phyloP scores from a whole-genome alignment of 2,329 filamentous ascomycete genomes.

The Diplodia corticola region DNA sequence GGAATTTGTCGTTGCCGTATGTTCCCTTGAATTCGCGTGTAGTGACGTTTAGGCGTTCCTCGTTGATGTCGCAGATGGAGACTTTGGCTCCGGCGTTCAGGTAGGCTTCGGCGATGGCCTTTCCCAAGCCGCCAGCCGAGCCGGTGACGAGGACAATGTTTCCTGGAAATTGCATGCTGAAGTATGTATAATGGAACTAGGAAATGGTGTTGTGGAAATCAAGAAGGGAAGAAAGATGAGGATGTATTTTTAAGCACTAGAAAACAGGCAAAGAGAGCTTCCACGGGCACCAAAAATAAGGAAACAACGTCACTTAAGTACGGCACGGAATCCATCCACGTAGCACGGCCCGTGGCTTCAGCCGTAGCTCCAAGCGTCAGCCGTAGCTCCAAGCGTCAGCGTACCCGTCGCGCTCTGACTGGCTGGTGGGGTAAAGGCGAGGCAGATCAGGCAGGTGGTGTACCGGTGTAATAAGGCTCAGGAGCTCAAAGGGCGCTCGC shows the following conservation, averaged over 20 bases:
- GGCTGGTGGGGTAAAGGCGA: neutral
- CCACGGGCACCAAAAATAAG: neutral
- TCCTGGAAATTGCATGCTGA: neutral
- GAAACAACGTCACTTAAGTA: neutral
- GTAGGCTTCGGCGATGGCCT: slow-evolving; percentile 13
- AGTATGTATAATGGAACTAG: neutral
- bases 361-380: neutral
- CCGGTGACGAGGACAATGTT: slow-evolving; percentile 22
- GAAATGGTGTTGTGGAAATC: neutral
- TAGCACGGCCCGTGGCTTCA: neutral
- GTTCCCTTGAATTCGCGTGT: neutral
- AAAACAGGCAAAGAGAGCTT: neutral
- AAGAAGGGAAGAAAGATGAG: neutral
- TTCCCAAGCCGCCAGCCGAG: slow-evolving; percentile 22
- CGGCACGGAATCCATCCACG: neutral
- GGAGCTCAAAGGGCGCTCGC: neutral
- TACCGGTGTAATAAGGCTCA: neutral
- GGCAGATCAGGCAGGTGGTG: neutral
- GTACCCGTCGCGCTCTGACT: neutral
- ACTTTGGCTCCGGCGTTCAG: slow-evolving; percentile 36
- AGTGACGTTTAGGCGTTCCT: slow-evolving; percentile 27
- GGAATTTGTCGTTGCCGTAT: slow-evolving; percentile 28
- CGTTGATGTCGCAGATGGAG: slow-evolving; percentile 40
- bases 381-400: neutral
- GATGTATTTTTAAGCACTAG: neutral